A percentile compares a stretch with the other conserved stretches of the same genome.
phyloP scores from a whole-genome alignment of 73 alveolate species.

The Paramecium biaurelia region DNA sequence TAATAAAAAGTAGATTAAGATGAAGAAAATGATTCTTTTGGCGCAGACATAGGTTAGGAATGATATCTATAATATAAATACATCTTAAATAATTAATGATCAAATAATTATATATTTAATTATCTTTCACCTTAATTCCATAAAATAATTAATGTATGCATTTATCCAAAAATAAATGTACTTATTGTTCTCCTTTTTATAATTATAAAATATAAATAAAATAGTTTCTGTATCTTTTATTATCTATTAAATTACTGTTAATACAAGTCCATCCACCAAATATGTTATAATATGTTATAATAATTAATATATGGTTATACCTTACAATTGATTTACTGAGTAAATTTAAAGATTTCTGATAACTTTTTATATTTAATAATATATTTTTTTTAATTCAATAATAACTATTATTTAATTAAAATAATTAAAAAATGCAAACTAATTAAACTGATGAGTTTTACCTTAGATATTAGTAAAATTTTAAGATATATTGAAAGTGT shows the following conservation, averaged over 20 bases:
- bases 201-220: no score
- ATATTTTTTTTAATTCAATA: not conserved
- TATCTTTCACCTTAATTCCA: not conserved
- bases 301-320: no score
- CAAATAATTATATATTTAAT: not conserved
- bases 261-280: no score
- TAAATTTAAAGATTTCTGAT: not conserved
- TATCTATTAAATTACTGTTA: no score
- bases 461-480: slow-evolving; percentile 51
- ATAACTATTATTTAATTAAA: not conserved
- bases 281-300: not conserved
- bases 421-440: not conserved
- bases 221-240: not conserved
- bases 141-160: no score
- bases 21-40: slow-evolving; percentile 17
- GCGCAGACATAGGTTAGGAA: slow-evolving; percentile 44
- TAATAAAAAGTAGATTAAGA: not conserved
- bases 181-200: not conserved
- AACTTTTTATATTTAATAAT: not conserved
- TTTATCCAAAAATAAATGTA: no score
- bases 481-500: slow-evolving; percentile 59
- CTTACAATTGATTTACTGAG: not conserved
- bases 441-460: slow-evolving; percentile 58
- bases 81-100: not conserved
- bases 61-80: not conserved